phyloP scores from a whole-genome alignment of 257 asterid genomes.

The Hygrophila difformis region DNA sequence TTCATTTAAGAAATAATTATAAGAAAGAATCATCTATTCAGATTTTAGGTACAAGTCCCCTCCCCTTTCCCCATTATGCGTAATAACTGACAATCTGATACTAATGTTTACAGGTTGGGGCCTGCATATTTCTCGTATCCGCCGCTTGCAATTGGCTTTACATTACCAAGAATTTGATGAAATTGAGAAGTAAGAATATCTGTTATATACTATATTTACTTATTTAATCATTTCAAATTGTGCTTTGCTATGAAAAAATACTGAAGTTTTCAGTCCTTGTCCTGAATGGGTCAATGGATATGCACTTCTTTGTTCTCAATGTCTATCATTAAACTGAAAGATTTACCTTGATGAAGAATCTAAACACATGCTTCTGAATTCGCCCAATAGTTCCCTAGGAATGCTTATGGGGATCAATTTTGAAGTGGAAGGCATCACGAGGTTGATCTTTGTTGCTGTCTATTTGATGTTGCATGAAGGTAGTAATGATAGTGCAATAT shows the following conservation, averaged over 20 bases:
- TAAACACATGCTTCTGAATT: conserved; percentile 28
- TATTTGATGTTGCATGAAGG: conserved; percentile 59
- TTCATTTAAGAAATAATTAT: conserved; percentile 12
- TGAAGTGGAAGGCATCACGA: conserved; percentile 87
- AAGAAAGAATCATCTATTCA: no score
- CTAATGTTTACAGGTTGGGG: conserved; percentile 73
- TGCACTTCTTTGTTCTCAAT: no score
- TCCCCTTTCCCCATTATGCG: no score
- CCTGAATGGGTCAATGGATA: conserved; percentile 8
- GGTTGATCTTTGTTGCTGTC: conserved; percentile 77
- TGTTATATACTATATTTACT: conserved; percentile 4
- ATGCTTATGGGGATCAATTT: conserved; percentile 67
- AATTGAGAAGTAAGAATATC: conserved; percentile 61
- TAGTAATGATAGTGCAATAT: conserved; percentile 60
- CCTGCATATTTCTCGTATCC: conserved; percentile 60
- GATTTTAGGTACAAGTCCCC: no score
- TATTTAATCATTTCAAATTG: conserved; percentile 3
- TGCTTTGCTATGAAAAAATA: conserved; percentile 5
- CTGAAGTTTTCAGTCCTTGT: conserved; percentile 6
- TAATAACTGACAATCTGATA: no score
- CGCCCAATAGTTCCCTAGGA: conserved; percentile 69
- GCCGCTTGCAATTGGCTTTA: conserved; percentile 86
- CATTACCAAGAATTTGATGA: conserved; percentile 75
- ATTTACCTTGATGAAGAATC: conserved; percentile 16
- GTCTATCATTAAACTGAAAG: no score